A percentile compares a stretch with the other conserved stretches of the same genome.
These are phyloP conservation scores for Aspergillus puulaauensis DNA, from an alignment of 2,329 filamentous ascomycete species.

Conservation along the genomic window DNA sequence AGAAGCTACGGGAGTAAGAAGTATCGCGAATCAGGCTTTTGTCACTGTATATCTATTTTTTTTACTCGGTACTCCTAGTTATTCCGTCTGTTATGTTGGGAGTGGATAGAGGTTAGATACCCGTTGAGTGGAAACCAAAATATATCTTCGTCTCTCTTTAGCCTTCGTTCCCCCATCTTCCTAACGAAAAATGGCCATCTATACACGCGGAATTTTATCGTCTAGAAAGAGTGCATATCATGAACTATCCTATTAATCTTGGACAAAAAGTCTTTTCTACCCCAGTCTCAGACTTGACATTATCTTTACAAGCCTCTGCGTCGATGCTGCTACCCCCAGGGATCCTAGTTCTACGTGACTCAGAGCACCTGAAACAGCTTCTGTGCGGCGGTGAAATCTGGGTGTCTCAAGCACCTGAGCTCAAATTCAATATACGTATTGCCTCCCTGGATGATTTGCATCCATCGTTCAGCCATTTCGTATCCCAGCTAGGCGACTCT, in stretches of 20 bases:
- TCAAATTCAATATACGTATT: slow-evolving; percentile 29
- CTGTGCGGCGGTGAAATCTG: slow-evolving; percentile 21
- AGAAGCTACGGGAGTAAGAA: no score
- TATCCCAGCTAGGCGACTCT: slow-evolving; percentile 19
- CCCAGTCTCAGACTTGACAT: slow-evolving; percentile 14
- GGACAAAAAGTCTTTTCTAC: slow-evolving; percentile 17
- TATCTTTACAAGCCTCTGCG: slow-evolving; percentile 22
- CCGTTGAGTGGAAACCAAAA: not conserved
- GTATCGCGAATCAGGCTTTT: no score
- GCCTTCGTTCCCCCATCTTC: not conserved
- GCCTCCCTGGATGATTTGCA: slow-evolving; percentile 5
- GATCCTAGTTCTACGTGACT: not conserved
- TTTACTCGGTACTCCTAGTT: no score
- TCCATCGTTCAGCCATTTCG: slow-evolving; percentile 7
- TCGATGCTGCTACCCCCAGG: slow-evolving; percentile 9
- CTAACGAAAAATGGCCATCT: not conserved
- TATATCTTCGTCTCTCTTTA: not conserved
- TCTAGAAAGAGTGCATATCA: slow-evolving; percentile 7
- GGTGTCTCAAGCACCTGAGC: slow-evolving; percentile 28
- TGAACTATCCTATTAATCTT: slow-evolving; percentile 25
- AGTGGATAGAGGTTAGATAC: no score
- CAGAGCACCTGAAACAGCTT: slow-evolving; percentile 2
- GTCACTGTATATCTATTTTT: no score
- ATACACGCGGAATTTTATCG: not conserved
- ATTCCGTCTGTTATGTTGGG: no score